Percentiles rank a stretch among this genome's conserved stretches.
Evolutionary conservation across 2,329 filamentous ascomycete species (phyloP).

Genomic region (Cordyceps cicadae): DNA sequence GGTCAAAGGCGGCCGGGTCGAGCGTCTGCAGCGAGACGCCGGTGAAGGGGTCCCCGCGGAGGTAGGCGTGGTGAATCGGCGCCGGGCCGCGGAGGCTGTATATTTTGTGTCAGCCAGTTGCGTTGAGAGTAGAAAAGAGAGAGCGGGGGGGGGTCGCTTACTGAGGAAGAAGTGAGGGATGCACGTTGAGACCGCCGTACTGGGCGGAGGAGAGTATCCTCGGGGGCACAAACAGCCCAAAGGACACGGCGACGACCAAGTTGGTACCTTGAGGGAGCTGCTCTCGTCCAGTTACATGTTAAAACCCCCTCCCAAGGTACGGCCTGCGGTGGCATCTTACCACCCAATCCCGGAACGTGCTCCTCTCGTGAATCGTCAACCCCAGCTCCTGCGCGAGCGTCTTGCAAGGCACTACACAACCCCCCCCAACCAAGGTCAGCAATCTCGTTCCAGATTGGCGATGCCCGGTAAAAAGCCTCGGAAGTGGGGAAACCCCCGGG

Average conservation of each 20-base stretch:
- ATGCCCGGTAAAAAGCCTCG: no score
- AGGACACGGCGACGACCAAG: conserved; percentile 85
- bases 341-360: conserved; percentile 77
- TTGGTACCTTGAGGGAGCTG: conserved; percentile 57
- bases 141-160: conserved; percentile 35
- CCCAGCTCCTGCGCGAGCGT: conserved; percentile 52
- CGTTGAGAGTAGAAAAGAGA: neutral
- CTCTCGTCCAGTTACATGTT: neutral
- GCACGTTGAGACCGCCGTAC: conserved; percentile 88
- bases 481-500: no score
- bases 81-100: conserved; percentile 74
- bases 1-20: conserved; percentile 67
- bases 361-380: conserved; percentile 63
- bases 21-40: conserved; percentile 86
- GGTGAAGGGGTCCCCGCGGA: conserved; percentile 50
- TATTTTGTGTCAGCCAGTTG: neutral
- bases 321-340: conserved; percentile 34
- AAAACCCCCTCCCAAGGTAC: neutral
- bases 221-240: conserved; percentile 79
- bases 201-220: conserved; percentile 60
- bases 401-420: conserved; percentile 64
- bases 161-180: conserved; percentile 86
- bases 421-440: conserved; percentile 3
- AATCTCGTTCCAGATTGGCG: neutral
- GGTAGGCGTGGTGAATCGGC: conserved; percentile 76